Conservation (phyloP, 257 asterid genomes). For the Thymus quinquecostatus region DNA sequence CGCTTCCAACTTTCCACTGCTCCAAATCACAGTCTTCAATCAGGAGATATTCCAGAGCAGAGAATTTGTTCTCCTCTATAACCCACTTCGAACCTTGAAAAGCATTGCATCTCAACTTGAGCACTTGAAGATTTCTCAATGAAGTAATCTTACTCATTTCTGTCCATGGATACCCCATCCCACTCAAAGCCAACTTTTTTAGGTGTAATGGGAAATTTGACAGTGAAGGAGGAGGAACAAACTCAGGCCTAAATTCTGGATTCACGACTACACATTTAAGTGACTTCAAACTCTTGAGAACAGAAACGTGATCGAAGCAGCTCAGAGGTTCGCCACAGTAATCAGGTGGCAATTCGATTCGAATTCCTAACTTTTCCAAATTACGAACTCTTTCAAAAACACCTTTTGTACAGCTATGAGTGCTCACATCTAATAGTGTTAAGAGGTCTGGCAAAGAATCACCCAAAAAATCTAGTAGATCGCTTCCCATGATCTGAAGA, state of each 20-base stretch:
- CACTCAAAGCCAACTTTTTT: constrained; percentile 30
- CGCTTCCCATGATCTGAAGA: constrained; percentile 21
- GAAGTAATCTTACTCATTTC: constrained; percentile 24
- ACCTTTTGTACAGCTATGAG: constrained; percentile 2
- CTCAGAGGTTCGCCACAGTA: background rate
- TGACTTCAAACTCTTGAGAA: background rate
- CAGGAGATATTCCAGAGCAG: background rate
- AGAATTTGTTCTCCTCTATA: background rate
- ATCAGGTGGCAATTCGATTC: constrained; percentile 7
- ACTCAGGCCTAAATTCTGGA: background rate
- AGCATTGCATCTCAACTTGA: constrained; percentile 22
- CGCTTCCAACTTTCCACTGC: constrained; percentile 12
- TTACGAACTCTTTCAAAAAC: constrained; percentile 3
- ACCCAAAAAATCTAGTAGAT: constrained; percentile 5
- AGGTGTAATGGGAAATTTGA: background rate
- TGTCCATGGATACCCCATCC: constrained; percentile 32
- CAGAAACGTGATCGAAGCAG: constrained; percentile 14
- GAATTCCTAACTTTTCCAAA: constrained; percentile 15
- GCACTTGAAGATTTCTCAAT: background rate
- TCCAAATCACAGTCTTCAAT: constrained; percentile 34
- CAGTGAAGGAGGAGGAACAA: constrained; percentile 17
- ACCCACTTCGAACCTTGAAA: constrained; percentile 28
- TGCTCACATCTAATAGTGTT: constrained; percentile 15
- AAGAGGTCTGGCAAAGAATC: constrained; percentile 5
- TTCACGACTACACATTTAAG: constrained; percentile 28